phyloP scores from a whole-genome alignment of 176 grass and related monocot genomes.

The Musa beccarii region DNA sequence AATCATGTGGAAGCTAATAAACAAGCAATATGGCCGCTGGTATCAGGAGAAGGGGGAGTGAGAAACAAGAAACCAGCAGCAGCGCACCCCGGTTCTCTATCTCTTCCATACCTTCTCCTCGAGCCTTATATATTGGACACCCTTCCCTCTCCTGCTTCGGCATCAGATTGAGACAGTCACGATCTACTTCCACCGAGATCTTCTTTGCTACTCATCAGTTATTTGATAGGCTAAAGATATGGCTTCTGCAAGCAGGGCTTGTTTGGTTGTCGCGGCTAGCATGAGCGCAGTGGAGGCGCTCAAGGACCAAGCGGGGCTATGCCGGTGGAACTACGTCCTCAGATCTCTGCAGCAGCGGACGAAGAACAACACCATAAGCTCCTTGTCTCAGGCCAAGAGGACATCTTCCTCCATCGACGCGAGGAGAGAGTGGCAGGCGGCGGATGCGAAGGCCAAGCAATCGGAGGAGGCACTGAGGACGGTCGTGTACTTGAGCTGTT shows the following conservation, averaged over 20 bases:
- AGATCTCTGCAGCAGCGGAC: conserved; percentile 25
- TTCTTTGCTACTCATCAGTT: background rate
- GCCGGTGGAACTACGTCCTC: conserved; percentile 46
- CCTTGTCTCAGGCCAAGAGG: background rate
- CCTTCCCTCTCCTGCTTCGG: too few relatives aligned
- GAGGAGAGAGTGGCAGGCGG: background rate
- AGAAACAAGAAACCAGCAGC: background rate
- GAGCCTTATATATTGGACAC: too few relatives aligned
- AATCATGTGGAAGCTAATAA: too few relatives aligned
- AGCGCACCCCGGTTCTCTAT: too few relatives aligned
- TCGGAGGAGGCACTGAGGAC: conserved; percentile 10
- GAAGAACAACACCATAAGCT: background rate
- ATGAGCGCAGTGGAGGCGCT: conserved; percentile 32
- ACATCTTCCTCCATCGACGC: background rate
- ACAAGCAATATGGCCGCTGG: conserved; percentile 6
- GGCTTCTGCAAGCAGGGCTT: conserved; percentile 8
- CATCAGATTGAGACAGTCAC: too few relatives aligned
- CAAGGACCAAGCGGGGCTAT: conserved; percentile 46
- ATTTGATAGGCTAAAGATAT: background rate
- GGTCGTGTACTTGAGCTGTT: conserved; percentile 12
- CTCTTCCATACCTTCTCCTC: too few relatives aligned
- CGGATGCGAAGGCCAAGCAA: background rate
- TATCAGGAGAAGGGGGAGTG: conserved; percentile 7
- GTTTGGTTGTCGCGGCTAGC: conserved; percentile 38
- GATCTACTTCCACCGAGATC: background rate